phyloP scores from a whole-genome alignment of 345 rosid species.

The Eucalyptus sp. region DNA sequence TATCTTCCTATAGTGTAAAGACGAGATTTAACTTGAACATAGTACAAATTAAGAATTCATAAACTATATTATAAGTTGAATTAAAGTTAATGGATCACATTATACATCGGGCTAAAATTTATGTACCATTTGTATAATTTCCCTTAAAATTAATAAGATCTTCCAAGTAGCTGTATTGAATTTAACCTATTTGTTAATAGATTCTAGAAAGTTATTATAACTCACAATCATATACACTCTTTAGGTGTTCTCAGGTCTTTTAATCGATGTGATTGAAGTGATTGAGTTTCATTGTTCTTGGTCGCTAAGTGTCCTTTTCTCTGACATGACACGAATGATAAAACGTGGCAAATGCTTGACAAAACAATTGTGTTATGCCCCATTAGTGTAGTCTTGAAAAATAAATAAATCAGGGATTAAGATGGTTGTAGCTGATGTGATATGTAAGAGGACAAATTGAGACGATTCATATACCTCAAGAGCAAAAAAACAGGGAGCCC shows the following conservation, averaged over 20 bases:
- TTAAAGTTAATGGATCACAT: too few relatives aligned
- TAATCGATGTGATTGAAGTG: background rate
- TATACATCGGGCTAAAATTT: fast-evolving
- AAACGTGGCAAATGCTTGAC: background rate
- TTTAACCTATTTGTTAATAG: background rate
- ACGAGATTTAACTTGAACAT: too few relatives aligned
- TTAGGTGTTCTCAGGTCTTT: fast-evolving
- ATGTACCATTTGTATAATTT: fast-evolving
- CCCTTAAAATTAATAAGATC: too few relatives aligned
- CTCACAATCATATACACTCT: fast-evolving
- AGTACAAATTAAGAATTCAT: too few relatives aligned
- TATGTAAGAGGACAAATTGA: background rate
- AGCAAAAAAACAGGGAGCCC: background rate
- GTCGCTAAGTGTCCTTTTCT: background rate
- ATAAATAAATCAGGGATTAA: background rate
- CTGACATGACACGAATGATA: background rate
- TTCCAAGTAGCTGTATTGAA: fast-evolving
- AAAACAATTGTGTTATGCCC: background rate
- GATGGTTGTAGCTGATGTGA: background rate
- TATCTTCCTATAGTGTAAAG: too few relatives aligned
- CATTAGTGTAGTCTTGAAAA: background rate
- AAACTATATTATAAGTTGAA: too few relatives aligned
- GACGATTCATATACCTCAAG: background rate
- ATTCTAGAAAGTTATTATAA: background rate
- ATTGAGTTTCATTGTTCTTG: fast-evolving